A percentile compares a stretch with the other conserved stretches of the same genome.
Evolutionary conservation across 139 green algal genomes (phyloP).

Genomic region (Trebouxia sp.): DNA sequence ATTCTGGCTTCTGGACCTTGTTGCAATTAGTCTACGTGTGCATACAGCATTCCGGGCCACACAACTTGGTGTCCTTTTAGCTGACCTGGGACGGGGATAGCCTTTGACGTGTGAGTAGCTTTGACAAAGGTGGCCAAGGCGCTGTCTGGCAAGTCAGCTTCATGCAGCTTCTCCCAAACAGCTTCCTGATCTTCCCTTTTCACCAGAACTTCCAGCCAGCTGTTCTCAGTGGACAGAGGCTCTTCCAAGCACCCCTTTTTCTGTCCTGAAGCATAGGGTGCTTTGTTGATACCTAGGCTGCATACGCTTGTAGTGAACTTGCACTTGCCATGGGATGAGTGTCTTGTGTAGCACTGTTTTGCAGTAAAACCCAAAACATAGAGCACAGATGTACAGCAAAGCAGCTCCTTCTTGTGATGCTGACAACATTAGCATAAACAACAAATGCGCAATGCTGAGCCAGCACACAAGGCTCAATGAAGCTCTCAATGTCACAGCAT

Average conservation of each 20-base stretch:
- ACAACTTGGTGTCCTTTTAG: too few species aligned
- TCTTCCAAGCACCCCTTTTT: constrained; percentile 44
- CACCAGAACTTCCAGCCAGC: constrained; percentile 61
- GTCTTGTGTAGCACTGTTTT: not conserved
- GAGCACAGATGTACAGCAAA: too few species aligned
- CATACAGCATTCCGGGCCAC: not conserved
- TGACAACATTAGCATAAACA: too few species aligned
- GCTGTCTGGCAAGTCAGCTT: not conserved
- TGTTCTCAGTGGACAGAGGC: constrained; percentile 42
- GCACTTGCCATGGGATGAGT: not conserved
- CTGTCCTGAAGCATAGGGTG: constrained; percentile 32
- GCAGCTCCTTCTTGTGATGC: too few species aligned
- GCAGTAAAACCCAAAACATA: too few species aligned
- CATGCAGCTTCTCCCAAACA: not conserved
- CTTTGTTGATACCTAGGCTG: not conserved
- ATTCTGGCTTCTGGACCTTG: too few species aligned
- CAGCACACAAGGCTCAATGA: too few species aligned
- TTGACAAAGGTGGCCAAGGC: not conserved
- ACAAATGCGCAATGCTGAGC: too few species aligned
- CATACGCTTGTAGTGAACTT: not conserved
- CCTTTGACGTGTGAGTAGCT: not conserved
- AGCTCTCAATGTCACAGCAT: too few species aligned
- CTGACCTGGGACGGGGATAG: not conserved
- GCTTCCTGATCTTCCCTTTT: constrained; percentile 21
- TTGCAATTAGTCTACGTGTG: not conserved